These are phyloP conservation scores for Metschnikowia cubensis DNA, from an alignment of 805 yeast genomes.

Conservation along the genomic window DNA sequence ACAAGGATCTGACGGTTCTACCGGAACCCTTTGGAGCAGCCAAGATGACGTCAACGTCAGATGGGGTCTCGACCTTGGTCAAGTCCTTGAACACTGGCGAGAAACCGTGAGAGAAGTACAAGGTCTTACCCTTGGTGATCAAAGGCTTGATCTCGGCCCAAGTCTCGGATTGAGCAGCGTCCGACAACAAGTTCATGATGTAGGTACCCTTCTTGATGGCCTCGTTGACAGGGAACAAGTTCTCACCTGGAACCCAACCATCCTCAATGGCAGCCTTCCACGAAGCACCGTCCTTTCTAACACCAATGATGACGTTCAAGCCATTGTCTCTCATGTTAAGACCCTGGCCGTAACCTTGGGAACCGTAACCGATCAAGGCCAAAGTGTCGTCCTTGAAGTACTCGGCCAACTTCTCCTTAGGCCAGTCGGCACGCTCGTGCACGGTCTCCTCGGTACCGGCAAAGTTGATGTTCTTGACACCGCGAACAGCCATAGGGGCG, in stretches of 20 bases:
- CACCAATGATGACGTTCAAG: constrained; percentile 95
- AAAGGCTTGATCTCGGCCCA: constrained; percentile 85
- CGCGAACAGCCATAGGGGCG: constrained; percentile 65
- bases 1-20: constrained; percentile 97
- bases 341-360: constrained; percentile 99
- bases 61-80: constrained; percentile 95
- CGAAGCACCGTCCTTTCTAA: constrained; percentile 96
- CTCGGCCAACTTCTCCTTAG: constrained; percentile 89
- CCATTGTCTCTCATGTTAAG: constrained; percentile 99
- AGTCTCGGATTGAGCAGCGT: constrained; percentile 99
- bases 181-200: constrained; percentile 96
- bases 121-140: constrained; percentile 94
- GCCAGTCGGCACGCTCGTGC: constrained; percentile 99
- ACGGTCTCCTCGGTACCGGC: constrained; percentile 94
- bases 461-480: constrained; percentile 93
- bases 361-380: constrained; percentile 98
- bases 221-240: constrained; percentile 90
- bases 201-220: constrained; percentile 90
- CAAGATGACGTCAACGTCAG: constrained; percentile 90
- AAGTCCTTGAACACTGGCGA: constrained; percentile 98
- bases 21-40: constrained; percentile 99
- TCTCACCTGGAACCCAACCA: constrained; percentile 99
- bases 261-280: constrained; percentile 99
- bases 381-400: constrained; percentile 98
- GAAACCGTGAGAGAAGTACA: constrained; percentile 99